Evolutionary conservation across 257 asterid species (phyloP), one percentile per base, ranked within the genome.

Genomic region (Solanum lycopersicoides): DNA sequence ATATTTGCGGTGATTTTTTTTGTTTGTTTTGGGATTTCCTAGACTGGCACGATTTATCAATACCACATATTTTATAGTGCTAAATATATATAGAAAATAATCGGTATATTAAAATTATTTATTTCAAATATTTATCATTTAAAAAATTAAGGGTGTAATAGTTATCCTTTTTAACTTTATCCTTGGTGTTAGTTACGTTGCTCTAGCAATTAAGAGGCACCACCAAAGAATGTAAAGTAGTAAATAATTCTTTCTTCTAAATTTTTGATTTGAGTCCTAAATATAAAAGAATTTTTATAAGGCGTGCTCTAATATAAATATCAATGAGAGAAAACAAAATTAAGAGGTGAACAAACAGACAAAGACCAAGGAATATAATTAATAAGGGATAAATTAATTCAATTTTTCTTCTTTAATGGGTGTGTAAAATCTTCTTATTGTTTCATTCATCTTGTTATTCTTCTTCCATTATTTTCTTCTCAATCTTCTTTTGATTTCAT

Each of bases 181-280:
- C 65, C 65, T 56, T 18, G 7, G 65, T 56, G 11, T 56, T 56
- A 56, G n/a, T 56, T 56, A 56, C n/a, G n/a, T 56, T 56, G n/a
- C 65, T 7, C 65, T 3, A 56, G 23, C 30, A 56, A 56, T 56
- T 16, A 6, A 16, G 3, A 16, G 4, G 10, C 21, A 15, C 12
- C 4, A 42, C 11, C 3, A 9, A 10, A 42, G 20, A 53, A 53
- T 6, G 23, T 53, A 9, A 15, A 53, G 23, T 0, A 53, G 3
- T 16, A 3, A 0, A 53, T 53, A 9, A 53, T 50, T 0, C 21
- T 50, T 50, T 5, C 21, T 50, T 50, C 0, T 3, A 50, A 0
- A 9, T 50, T 50, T 50, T 21, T 0, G 2, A 0, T 50, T 50
- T 0, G 0, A 6, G 9, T 0, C 1, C 15, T 16, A 3, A 21